A percentile compares a stretch with the other conserved stretches of the same genome.
Conservation (phyloP, 371 early-diverging fungal species). For the Coemansia sp. region DNA sequence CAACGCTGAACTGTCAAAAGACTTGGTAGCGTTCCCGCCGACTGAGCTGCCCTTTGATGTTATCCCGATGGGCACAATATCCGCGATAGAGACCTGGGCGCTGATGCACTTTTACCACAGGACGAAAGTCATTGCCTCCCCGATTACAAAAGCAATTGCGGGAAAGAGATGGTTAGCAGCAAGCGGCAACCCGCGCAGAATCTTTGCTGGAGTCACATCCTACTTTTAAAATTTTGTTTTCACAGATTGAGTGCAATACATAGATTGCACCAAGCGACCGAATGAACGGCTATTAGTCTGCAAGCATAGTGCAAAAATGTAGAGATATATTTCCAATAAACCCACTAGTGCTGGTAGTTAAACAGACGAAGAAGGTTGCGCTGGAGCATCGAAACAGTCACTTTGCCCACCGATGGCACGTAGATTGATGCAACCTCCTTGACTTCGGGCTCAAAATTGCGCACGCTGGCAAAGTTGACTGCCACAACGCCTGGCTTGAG, state of each 20-base stretch:
- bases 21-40: not conserved
- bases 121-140: conserved; percentile 21
- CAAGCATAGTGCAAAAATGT: not conserved
- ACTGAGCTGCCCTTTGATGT: conserved; percentile 29
- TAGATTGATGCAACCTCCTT: conserved; percentile 86
- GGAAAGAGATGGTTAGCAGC: conserved; percentile 44
- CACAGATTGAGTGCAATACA: too few relatives aligned
- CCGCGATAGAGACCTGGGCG: conserved; percentile 35
- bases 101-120: conserved; percentile 40
- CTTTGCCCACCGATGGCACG: conserved; percentile 95
- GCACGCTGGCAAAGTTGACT: conserved; percentile 89
- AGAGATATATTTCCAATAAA: conserved; percentile 1
- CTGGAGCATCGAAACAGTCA: conserved; percentile 95
- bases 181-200: conserved; percentile 47
- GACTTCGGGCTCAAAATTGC: conserved; percentile 87
- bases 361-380: conserved; percentile 85
- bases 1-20: conserved; percentile 34
- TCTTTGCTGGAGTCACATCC: conserved; percentile 42
- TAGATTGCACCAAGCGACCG: too few relatives aligned
- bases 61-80: conserved; percentile 19
- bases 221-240: conserved; percentile 14
- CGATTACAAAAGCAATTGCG: conserved; percentile 37
- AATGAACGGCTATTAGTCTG: too few relatives aligned
- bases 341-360: conserved; percentile 59
- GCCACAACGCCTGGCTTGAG: conserved; percentile 94